Base-by-base conservation (phyloP, 169 alveolate species). In the Hepatocystis sp. region DNA sequence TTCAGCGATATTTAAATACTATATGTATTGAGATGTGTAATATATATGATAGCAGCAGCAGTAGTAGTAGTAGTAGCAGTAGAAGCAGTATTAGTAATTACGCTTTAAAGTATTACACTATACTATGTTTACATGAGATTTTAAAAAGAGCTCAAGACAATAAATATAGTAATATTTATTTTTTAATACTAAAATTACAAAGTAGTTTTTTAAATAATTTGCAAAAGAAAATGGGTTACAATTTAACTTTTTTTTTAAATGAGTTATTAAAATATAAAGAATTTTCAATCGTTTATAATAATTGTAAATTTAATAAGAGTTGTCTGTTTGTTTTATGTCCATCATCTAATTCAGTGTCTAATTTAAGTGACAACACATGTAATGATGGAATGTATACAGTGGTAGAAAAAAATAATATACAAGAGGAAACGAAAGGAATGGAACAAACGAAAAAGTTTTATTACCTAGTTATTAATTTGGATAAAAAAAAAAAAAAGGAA, bases 81-180 rank as follows among this genome's bases (percentile, higher is more conserved):
- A n/a, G n/a, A n/a, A n/a, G n/a, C n/a, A n/a, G n/a, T n/a, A n/a
- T n/a, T n/a, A n/a, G n/a, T n/a, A n/a, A n/a, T n/a, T n/a, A n/a
- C n/a, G n/a, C n/a, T n/a, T n/a, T n/a, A n/a, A 36, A 36, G 10
- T 55, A 63, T 44, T 81, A 81, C 49, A 63, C 63, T 60, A 8
- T 81, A 27, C 30, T 81, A 52, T 81, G 84, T 2, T 40, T 64
- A 61, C 63, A 63, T 30, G 81, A 81, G 63, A 47, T 81, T 23
- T 51, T 81, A 32, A 65, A 81, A 17, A 81, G 47, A 60, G 36
- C 76, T 61, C 61, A 63, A 23, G 34, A 27, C 28, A 49, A 63
- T 63, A 81, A 81, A 63, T 47, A 81, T 63, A 60, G 60, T 36
- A 36, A 81, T n/a, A 30, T 81, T 28, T 63, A 61, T 47, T 30